Percentiles rank a stretch among this genome's conserved stretches.
phyloP scores from a whole-genome alignment of 169 alveolate genomes.

The Plasmodium gallinaceum region DNA sequence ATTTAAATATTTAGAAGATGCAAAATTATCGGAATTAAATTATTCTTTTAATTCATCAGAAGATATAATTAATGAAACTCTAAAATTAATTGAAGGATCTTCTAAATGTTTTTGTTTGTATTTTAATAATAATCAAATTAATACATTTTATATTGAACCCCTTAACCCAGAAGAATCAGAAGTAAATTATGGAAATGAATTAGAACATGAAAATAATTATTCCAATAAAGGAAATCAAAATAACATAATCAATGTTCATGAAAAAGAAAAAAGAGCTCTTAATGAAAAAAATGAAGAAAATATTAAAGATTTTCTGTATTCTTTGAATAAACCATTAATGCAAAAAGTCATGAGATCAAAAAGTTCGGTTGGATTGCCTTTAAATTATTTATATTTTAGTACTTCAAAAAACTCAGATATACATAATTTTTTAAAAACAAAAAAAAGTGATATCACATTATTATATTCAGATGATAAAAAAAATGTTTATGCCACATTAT shows the following conservation, averaged over 20 bases:
- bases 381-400: conserved; percentile 62
- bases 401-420: conserved; percentile 54
- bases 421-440: conserved; percentile 31
- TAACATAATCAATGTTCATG: no score
- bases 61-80: conserved; percentile 37
- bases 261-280: neutral
- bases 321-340: conserved; percentile 22
- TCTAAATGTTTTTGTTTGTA: conserved; percentile 54
- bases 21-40: conserved; percentile 37
- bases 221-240: neutral
- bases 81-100: conserved; percentile 25
- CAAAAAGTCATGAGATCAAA: conserved; percentile 37
- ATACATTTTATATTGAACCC: conserved; percentile 58
- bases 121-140: conserved; percentile 25
- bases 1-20: conserved; percentile 56
- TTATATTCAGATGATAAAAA: conserved; percentile 49
- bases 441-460: conserved; percentile 22
- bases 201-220: neutral
- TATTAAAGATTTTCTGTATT: neutral
- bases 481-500: conserved; percentile 54
- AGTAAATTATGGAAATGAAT: conserved; percentile 24
- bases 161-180: conserved; percentile 37
- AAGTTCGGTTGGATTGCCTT: conserved; percentile 32
- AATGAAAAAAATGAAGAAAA: neutral
- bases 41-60: conserved; percentile 48